Conservation (phyloP, 208 protist species). For the Leishmania guyanensis region DNA sequence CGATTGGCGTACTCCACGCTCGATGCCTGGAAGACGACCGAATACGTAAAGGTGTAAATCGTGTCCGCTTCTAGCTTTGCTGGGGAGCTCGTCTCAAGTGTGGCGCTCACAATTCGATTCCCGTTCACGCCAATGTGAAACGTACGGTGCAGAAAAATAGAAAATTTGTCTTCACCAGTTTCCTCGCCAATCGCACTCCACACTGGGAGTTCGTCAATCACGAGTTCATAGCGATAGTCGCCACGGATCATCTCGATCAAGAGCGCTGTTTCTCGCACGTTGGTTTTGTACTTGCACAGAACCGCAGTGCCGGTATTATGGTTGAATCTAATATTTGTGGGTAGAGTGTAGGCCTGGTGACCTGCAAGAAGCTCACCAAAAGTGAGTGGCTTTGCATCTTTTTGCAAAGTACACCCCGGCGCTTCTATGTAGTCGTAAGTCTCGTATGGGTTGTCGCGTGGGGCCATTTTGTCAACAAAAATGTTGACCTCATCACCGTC, state of each 20-base stretch:
- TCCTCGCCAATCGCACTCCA: conserved; percentile 47
- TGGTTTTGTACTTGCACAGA: conserved; percentile 44
- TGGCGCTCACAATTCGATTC: conserved; percentile 71
- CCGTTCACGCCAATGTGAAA: conserved; percentile 80
- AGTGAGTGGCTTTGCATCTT: conserved; percentile 34
- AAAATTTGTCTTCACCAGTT: neutral
- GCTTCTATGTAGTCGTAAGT: conserved; percentile 91
- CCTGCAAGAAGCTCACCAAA: conserved; percentile 86
- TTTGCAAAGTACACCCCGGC: conserved; percentile 71
- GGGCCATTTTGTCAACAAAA: conserved; percentile 22
- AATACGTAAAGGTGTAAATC: conserved; percentile 89
- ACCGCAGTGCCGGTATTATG: conserved; percentile 6
- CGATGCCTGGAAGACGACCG: conserved; percentile 68
- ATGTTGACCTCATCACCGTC: conserved; percentile 13
- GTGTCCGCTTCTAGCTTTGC: conserved; percentile 22
- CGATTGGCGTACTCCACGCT: conserved; percentile 78
- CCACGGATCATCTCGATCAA: conserved; percentile 36
- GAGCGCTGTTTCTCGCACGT: conserved; percentile 5
- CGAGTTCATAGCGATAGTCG: conserved; percentile 62
- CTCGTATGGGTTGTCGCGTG: conserved; percentile 90
- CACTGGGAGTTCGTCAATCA: conserved; percentile 62
- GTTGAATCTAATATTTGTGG: conserved; percentile 59
- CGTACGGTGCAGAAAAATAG: conserved; percentile 87
- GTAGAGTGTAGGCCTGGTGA: conserved; percentile 49
- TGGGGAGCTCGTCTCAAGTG: conserved; percentile 40